Evolutionary conservation across 2,329 filamentous ascomycete species (phyloP), one percentile per base, ranked within the genome.

Genomic region (Parasarocladium wereldwijsianum): DNA sequence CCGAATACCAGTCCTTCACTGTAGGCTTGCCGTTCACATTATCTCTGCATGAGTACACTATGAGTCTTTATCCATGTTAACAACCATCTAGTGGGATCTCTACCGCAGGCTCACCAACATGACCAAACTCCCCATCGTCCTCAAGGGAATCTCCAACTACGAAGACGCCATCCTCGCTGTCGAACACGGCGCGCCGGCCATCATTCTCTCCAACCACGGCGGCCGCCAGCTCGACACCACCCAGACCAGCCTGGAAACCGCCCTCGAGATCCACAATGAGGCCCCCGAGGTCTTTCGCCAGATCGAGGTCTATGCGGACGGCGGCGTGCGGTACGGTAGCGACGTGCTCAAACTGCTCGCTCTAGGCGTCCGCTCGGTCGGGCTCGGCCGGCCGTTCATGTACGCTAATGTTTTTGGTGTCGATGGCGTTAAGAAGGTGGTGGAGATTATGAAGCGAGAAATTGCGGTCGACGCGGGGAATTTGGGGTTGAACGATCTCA

Each of bases 61-160:
- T 8, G n/a, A n/a, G n/a, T n/a, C n/a, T n/a, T n/a, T n/a, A n/a
- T n/a, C n/a, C n/a, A n/a, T n/a, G 14, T 21, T 30, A 17, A 30
- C 28, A 24, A 12, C 17, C 20, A 11, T 32, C 31, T 21, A 26
- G 23, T 32, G 19, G 24, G 25, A 28, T 18, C 8, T 28, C 18
- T 32, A 32, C 17, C 24, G 17, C 24, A 15, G 16, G 18, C 17
- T 32, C 8, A 20, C 30, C 23, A 17, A 29, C 12, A 25, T 23
- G 17, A 34, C 33, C 57, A 46, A 52, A 57, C 34, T 64, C 69
- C 55, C 72, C 43, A 39, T 82, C 57, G 54, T 75, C 38, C 28
- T 83, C 16, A 84, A 83, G 49, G 77, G 77, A 0, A 67, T 84
- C n/a, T 75, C 82, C 52, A 69, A 65, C 10, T 65, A 69, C 0